Conservation (phyloP, 73 alveolate genomes). For the Diophrys appendiculata region DNA sequence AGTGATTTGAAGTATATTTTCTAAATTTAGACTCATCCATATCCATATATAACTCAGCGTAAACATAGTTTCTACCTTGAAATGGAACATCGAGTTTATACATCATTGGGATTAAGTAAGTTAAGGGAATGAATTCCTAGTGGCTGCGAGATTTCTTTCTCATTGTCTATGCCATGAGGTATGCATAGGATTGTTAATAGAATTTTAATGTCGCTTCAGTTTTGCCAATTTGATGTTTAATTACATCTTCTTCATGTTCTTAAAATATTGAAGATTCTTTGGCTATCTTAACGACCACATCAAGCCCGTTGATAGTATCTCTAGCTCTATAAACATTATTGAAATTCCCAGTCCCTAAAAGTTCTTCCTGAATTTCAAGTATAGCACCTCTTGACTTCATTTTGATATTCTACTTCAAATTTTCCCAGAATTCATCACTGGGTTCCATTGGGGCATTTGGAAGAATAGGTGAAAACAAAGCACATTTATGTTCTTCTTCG, state of each 20-base stretch:
- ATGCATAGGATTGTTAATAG: neutral
- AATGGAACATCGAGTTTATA: neutral
- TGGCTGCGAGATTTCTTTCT: neutral
- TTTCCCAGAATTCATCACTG: neutral
- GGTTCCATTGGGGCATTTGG: neutral
- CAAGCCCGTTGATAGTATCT: neutral
- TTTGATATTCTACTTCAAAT: neutral
- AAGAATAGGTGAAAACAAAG: no score
- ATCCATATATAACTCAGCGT: neutral
- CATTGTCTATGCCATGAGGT: neutral
- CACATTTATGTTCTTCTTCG: no score
- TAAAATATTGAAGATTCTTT: no score
- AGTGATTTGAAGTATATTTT: neutral
- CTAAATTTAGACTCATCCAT: neutral
- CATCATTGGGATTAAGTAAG: neutral
- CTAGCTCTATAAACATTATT: neutral
- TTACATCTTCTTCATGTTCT: neutral
- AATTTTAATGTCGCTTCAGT: neutral
- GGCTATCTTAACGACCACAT: neutral
- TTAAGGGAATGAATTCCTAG: neutral
- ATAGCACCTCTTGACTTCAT: neutral
- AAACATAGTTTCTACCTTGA: neutral
- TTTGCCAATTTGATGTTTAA: neutral
- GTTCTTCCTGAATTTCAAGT: neutral
- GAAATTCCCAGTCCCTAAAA: neutral